Evolutionary conservation across 148 eudicot genomes (phyloP).

Genomic region (Agrostemma githago): DNA sequence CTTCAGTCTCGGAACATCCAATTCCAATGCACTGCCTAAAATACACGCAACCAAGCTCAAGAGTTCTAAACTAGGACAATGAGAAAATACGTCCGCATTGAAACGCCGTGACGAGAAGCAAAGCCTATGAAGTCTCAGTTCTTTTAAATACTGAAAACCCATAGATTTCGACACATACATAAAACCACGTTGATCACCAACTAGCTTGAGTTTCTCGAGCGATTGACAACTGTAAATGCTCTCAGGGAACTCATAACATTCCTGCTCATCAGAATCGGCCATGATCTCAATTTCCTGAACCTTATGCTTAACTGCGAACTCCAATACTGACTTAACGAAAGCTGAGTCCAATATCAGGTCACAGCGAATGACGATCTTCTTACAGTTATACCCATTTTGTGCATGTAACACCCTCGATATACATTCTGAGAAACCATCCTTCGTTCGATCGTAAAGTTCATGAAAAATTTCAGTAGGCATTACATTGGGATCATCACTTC

Average conservation of each 20-base stretch:
- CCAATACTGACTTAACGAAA: background rate
- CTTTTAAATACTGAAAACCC: background rate
- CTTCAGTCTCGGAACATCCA: too few relatives aligned
- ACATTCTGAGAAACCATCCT: background rate
- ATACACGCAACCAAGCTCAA: conserved; percentile 10
- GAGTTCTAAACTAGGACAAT: background rate
- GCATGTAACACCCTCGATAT: conserved; percentile 4
- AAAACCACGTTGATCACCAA: background rate
- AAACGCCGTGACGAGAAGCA: background rate
- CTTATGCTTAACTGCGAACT: background rate
- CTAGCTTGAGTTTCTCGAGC: background rate
- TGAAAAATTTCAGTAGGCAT: background rate
- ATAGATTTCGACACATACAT: background rate
- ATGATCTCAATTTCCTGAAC: conserved; percentile 1
- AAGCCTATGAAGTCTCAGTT: conserved; percentile 2
- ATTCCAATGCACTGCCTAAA: too few relatives aligned
- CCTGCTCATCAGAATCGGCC: background rate
- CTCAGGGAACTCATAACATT: background rate
- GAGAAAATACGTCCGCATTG: background rate
- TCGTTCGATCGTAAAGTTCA: background rate
- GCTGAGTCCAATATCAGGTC: background rate
- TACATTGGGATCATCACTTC: background rate
- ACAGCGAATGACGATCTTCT: background rate
- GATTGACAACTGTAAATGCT: background rate
- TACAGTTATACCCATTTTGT: background rate